Base-by-base conservation (phyloP, 75 land plant species). In the Picea sitchensis region DNA sequence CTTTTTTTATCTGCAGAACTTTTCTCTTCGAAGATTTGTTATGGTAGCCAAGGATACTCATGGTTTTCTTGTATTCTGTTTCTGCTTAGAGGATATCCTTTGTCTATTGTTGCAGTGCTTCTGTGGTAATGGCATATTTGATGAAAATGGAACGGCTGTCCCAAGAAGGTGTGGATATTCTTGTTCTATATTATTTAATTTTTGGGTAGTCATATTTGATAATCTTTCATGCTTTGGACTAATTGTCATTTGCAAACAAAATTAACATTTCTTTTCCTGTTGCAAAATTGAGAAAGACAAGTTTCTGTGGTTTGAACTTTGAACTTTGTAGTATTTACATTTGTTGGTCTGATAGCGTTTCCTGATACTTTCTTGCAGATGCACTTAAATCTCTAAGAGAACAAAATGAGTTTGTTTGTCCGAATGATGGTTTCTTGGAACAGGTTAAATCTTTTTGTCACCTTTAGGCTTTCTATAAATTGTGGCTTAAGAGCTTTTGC, bases 341-440 rank as follows among this genome's bases (percentile, higher is more conserved):
- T 4, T 44, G 23, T 71, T n/a, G 13, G 11, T 75, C 60, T 75
- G 56, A 75, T 58, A 51, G 11, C 18, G n/a, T 75, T 14, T 14
- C 20, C 8, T 57, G 47, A 14, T 32, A 60, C 59, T 58, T 80
- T 75, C 31, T 67, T 91, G 79, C 92, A 98, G 99, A 91, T 86
- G 95, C 99, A 56, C 86, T 95, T 56, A 84, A 91, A 63, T 95
- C 98, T 5, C 82, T 98, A 64, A 81, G 86, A 65, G 61, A 90
- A 80, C 81, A 81, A 65, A 87, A 84, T 82, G 90, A 89, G 31
- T 79, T 32, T 77, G 93, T 88, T 41, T 88, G 95, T 80, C 99
- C 99, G 23, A 98, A 95, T 88, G 91, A 91, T 88, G 98, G 96
- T 11, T 98, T 98, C 78, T 79, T 90, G 75, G 92, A 91, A n/a